Evolutionary conservation across 225 moss, liverwort and hornwort species (phyloP).

Genomic region (Asterella californica): DNA sequence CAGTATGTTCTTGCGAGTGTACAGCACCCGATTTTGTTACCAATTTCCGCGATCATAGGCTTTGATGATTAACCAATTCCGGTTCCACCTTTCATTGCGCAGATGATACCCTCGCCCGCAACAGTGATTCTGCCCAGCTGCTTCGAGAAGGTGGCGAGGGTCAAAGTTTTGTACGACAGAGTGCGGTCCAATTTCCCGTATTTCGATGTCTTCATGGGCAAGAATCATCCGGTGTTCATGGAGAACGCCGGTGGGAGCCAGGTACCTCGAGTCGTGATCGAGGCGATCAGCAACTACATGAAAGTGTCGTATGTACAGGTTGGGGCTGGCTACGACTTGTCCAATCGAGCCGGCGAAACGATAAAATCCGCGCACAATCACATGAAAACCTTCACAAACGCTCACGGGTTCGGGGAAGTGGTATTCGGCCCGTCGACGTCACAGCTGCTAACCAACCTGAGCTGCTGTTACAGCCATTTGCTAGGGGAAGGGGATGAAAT

Average conservation of each 20-base stretch:
- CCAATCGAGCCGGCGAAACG: conserved; percentile 41
- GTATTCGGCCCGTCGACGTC: conserved; percentile 47
- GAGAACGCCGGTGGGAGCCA: conserved; percentile 60
- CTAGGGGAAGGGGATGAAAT: conserved; percentile 46
- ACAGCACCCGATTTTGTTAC: too few relatives aligned
- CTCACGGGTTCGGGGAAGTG: conserved; percentile 51
- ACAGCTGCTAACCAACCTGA: conserved; percentile 39
- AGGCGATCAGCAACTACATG: conserved; percentile 53
- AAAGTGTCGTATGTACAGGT: conserved; percentile 36
- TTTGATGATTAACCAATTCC: too few relatives aligned
- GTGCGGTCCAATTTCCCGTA: conserved; percentile 49
- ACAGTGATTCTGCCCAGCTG: conserved; percentile 21
- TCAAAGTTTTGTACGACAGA: conserved; percentile 46
- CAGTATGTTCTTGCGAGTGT: neutral
- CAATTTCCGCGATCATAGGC: too few relatives aligned
- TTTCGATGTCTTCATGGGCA: conserved; percentile 29
- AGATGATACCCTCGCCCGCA: conserved; percentile 8
- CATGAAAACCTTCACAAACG: conserved; percentile 56
- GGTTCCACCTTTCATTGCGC: neutral
- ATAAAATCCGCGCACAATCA: conserved; percentile 41
- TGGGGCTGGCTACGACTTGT: conserved; percentile 46
- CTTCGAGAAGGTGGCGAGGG: conserved; percentile 37
- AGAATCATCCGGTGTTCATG: conserved; percentile 39
- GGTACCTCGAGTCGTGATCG: conserved; percentile 51
- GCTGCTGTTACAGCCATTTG: conserved; percentile 35